Base-by-base conservation (phyloP, 306 rosid genomes). In the Acacia crassicarpa region DNA sequence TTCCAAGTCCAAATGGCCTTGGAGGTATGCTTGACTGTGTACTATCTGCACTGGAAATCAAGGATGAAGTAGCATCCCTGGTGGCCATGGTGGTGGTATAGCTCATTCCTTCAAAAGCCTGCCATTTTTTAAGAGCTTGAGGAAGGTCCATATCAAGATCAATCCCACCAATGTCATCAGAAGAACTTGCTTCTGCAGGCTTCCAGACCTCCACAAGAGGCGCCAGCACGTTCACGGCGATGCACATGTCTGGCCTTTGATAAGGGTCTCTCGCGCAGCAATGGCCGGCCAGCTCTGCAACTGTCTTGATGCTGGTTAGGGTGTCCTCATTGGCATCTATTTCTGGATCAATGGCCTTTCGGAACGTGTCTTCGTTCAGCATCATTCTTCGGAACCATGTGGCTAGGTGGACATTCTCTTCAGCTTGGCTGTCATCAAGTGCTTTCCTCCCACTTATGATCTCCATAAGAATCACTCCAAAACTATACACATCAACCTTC, bases 391-490 rank as follows among this genome's bases (percentile, higher is more conserved):
- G 91, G 72, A 93, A 95, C 96, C 97, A 93, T 35, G 96, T 54
- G 45, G 91, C 97, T 15, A 95, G 94, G 84, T 93, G 98, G 67
- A 93, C 20, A 69, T 91, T 82, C 72, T 95, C 99, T 83, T 93
- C 99, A 7, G 97, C 86, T 75, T 83, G 90, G 67, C 82, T 88
- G 0, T 92, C 90, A 54, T 95, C 99, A 6, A 95, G 87, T 59
- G 98, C 98, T 79, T 73, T 91, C 67, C 97, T 83, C 56, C 99
- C 98, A 0, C 94, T 88, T 72, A 95, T 82, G 67, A 95, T 74
- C 86, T 95, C 99, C 99, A 95, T 92, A 4, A 95, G 86, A 74
- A 95, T 91, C 81, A 95, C 99, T n/a, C 99, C 99, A 6, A 92
- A 95, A 86, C 98, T 95, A 76, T 91, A 93, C 6, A 93, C 91